Base-by-base conservation (phyloP, 2,329 filamentous ascomycete species). In the Botrytis fragariae region DNA sequence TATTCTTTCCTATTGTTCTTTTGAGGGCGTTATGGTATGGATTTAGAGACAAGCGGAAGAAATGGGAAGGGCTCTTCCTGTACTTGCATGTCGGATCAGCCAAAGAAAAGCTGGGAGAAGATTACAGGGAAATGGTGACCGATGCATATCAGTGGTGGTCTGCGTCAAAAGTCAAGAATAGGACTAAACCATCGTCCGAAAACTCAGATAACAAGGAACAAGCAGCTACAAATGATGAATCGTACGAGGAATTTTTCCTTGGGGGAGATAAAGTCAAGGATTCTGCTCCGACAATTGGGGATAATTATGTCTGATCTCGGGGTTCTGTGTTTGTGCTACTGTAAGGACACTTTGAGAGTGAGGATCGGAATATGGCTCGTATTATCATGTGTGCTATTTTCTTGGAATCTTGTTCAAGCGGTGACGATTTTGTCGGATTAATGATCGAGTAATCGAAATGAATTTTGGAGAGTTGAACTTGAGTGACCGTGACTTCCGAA, bases 101-200 rank as follows among this genome's bases (percentile, higher is more conserved):
- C 20, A 44, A 22, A 12, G 25, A 7, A 20, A 63, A 63, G 16
- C 8, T 63, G 0, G 22, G 3, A 20, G 18, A 63, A 8, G 0
- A 5, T 1, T 18, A 18, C 6, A 35, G 57, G 29, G 8, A 32
- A 0, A 32, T 20, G 18, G 57, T 22, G 8, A 16, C 0, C 0
- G 0, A 9, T 35, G 57, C 0, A 10, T 59, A 35, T 35, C 29
- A 2, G 29, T 20, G 57, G 57, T 59, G 16, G 2, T 1, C 16
- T 32, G 18, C 3, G 57, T 12, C 29, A 35, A 35, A 35, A 3
- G 57, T 18, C 29, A 25, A 35, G 18, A 16, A 22, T 1, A 42
- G 1, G 22, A 51, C 0, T 12, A 0, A 51, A 14, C 0, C 10
- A 51, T 25, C n/a, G 0, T n/a, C n/a, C 37, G 4, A 62, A 29